These are phyloP conservation scores for Lipomyces spencermartinsiae DNA, from an alignment of 805 yeast species.

Conservation along the genomic window DNA sequence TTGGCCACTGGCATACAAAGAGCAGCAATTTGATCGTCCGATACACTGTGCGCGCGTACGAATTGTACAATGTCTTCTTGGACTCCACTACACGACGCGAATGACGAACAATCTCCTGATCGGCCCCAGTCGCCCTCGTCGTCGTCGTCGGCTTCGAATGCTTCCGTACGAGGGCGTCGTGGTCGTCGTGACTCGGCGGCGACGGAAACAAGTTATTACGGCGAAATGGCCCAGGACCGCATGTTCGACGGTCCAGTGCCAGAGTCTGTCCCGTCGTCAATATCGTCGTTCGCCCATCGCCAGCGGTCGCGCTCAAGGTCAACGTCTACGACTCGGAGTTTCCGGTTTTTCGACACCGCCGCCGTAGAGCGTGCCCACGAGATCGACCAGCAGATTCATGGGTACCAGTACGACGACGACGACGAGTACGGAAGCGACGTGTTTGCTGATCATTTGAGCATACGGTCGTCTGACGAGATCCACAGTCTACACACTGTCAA, in stretches of 20 bases:
- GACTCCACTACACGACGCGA: neutral
- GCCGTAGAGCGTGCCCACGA: conserved; percentile 77
- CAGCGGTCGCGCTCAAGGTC: conserved; percentile 34
- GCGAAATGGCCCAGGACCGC: conserved; percentile 41
- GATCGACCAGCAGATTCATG: conserved; percentile 42
- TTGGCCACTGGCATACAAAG: neutral
- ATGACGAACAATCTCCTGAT: neutral
- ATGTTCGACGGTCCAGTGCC: conserved; percentile 42
- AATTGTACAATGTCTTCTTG: conserved; percentile 8
- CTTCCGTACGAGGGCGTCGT: conserved; percentile 26
- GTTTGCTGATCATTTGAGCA: conserved; percentile 22
- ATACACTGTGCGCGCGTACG: neutral
- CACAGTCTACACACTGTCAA: conserved; percentile 34
- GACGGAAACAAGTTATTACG: conserved; percentile 32
- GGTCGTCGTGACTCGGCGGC: conserved; percentile 33
- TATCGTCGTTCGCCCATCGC: conserved; percentile 39
- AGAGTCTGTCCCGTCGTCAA: conserved; percentile 41
- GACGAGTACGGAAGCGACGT: conserved; percentile 46
- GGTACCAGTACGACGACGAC: conserved; percentile 44
- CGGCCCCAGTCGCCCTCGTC: conserved; percentile 19
- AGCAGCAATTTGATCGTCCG: neutral
- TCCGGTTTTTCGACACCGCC: conserved; percentile 81
- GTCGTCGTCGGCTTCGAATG: conserved; percentile 19
- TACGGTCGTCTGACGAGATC: conserved; percentile 21
- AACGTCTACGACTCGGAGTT: conserved; percentile 48